Percentiles rank a stretch among this genome's conserved stretches.
phyloP scores from a whole-genome alignment of 1,139 yeast species.

The Yamadazyma kanchanaburiensis region DNA sequence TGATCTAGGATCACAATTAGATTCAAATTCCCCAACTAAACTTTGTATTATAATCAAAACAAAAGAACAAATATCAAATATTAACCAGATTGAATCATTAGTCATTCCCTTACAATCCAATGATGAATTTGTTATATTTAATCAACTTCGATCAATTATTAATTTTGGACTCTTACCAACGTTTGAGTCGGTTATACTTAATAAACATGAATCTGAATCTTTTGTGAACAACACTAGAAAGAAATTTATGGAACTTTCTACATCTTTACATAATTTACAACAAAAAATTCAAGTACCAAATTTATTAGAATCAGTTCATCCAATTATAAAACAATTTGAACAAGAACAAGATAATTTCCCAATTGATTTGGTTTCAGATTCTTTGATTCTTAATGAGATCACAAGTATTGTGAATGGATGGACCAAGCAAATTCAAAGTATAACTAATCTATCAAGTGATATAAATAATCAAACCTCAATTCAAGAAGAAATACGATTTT shows the following conservation, averaged over 20 bases:
- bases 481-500: constrained; percentile 70
- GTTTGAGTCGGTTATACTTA: constrained; percentile 23
- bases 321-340: constrained; percentile 36
- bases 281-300: constrained; percentile 71
- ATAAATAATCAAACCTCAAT: constrained; percentile 26
- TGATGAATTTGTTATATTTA: constrained; percentile 35
- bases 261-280: constrained; percentile 66
- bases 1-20: constrained; percentile 1
- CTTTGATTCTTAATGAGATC: constrained; percentile 58
- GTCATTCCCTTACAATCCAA: constrained; percentile 8
- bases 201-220: constrained; percentile 10
- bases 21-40: neutral
- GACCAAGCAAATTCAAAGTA: constrained; percentile 61
- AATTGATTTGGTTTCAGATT: constrained; percentile 38
- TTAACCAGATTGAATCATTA: constrained; percentile 7
- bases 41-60: constrained; percentile 9
- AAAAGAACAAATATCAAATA: constrained; percentile 8
- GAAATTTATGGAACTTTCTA: constrained; percentile 66
- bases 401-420: constrained; percentile 70
- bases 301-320: constrained; percentile 51
- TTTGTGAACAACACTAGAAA: constrained; percentile 45
- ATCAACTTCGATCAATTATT: constrained; percentile 56
- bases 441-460: constrained; percentile 41
- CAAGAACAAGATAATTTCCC: constrained; percentile 20
- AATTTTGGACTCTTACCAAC: constrained; percentile 42